Percentiles rank a stretch among this genome's conserved stretches.
Conservation (phyloP, 371 early-diverging fungal genomes). For the Apophysomyces trapeziformis region DNA sequence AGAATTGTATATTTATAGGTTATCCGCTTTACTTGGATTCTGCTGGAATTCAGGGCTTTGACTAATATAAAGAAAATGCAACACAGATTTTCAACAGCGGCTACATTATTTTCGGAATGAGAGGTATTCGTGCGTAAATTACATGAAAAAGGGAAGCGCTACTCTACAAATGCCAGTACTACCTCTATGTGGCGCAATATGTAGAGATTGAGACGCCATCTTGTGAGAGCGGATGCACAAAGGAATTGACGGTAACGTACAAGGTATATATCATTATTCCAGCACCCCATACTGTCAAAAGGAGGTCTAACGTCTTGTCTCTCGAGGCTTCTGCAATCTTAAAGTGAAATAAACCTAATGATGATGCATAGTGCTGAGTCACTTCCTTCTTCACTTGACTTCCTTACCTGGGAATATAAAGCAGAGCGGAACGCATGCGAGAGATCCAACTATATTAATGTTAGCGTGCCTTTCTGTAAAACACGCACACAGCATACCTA, state of each 20-base stretch:
- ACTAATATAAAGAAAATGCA: too few species aligned
- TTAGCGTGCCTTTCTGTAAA: background rate
- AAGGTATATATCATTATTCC: slow-evolving; percentile 53
- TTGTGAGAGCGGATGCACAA: slow-evolving; percentile 24
- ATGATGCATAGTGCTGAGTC: background rate
- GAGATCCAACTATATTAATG: slow-evolving; percentile 38
- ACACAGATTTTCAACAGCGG: too few species aligned
- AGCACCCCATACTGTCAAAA: slow-evolving; percentile 55
- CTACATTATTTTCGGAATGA: too few species aligned
- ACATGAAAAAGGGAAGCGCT: too few species aligned
- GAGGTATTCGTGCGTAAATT: too few species aligned
- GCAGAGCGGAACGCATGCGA: slow-evolving; percentile 57
- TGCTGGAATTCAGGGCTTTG: too few species aligned
- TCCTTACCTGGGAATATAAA: slow-evolving; percentile 68
- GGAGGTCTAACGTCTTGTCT: slow-evolving; percentile 36
- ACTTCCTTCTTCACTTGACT: too few species aligned
- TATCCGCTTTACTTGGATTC: too few species aligned
- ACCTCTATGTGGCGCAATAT: slow-evolving; percentile 14
- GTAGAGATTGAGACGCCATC: slow-evolving; percentile 14
- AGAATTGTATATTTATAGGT: too few species aligned
- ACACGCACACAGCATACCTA: slow-evolving; percentile 10
- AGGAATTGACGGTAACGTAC: slow-evolving; percentile 35
- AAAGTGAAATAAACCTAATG: slow-evolving; percentile 60
- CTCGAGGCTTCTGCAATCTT: slow-evolving; percentile 40
- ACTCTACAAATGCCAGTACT: background rate